Evolutionary conservation across 331 rosid species (phyloP), one percentile per base, ranked within the genome.

Genomic region (Arachis monticola): DNA sequence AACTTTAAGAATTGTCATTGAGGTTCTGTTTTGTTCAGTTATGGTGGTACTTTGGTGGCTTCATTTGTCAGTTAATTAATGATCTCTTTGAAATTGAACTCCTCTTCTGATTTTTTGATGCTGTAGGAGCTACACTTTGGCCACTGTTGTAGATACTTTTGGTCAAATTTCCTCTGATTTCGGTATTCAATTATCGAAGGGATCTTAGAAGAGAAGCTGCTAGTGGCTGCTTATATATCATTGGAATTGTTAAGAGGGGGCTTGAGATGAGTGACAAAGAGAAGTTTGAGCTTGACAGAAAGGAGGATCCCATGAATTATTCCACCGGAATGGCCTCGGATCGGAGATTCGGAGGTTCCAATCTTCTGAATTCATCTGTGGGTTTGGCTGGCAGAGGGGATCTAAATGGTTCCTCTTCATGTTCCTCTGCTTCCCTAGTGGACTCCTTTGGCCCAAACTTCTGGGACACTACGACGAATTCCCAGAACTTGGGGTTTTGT

Each of bases 211-310:
- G 32, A 30, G 60, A 27, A 58, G 52, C 76, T 81, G 66, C 42
- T 65, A 9, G 79, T 69, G 79, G 80, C 71, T 76, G 72, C 46
- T 83, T 72, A 83, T 86, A 75, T 82, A 42, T 57, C 50, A 78
- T 22, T 17, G 22, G 22, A 17, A 17, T 79, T 76, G 74, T 55
- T 55, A 56, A 73, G 83, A 17, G 67, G 69, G 71, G 50, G 72
- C 78, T 87, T 88, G 88, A 86, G 82, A 83, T 90, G 91, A 86
- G 92, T 62, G 96, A 81, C 71, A 86, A 82, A 57, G 91, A 88
- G 7, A 86, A 87, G 53, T 80, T 84, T 85, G 93, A 86, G 87
- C 74, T 83, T 3, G 94, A 79, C 77, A 77, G 89, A 85, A 80
- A 77, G 57, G 90, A 76, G 82, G 87, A 87, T 81, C 87, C 86